phyloP scores from a whole-genome alignment of 2,329 filamentous ascomycete genomes.

The Teratosphaeria zuluensis region DNA sequence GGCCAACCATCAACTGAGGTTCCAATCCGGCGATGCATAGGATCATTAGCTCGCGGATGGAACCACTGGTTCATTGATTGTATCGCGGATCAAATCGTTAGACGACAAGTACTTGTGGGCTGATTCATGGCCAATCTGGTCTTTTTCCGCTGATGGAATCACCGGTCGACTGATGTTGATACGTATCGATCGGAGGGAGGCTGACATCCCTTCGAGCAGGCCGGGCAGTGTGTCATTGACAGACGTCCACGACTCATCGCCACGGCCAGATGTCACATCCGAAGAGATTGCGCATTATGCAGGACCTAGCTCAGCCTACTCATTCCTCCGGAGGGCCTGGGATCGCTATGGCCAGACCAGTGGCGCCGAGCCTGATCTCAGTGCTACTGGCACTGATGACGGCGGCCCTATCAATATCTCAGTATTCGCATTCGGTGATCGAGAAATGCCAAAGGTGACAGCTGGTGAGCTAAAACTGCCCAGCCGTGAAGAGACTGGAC shows the following conservation, averaged over 20 bases:
- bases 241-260: background rate
- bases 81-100: too few species aligned
- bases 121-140: too few species aligned
- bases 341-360: conserved; percentile 33
- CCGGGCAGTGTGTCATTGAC: background rate
- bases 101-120: too few species aligned
- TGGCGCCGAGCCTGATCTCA: conserved; percentile 13
- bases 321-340: conserved; percentile 42
- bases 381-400: conserved; percentile 8
- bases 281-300: conserved; percentile 14
- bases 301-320: conserved; percentile 18
- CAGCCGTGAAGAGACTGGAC: conserved; percentile 24
- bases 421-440: conserved; percentile 44
- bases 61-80: too few species aligned
- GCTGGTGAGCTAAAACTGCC: background rate
- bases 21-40: too few species aligned
- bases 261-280: background rate
- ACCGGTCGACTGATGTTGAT: too few species aligned
- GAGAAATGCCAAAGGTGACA: conserved; percentile 32
- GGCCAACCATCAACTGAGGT: too few species aligned
- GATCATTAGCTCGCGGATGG: too few species aligned
- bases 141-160: too few species aligned
- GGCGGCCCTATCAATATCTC: conserved; percentile 30
- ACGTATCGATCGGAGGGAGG: background rate
- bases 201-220: background rate